These are phyloP conservation scores for Yarrowia deformans DNA, from an alignment of 805 yeast genomes.

Conservation along the genomic window DNA sequence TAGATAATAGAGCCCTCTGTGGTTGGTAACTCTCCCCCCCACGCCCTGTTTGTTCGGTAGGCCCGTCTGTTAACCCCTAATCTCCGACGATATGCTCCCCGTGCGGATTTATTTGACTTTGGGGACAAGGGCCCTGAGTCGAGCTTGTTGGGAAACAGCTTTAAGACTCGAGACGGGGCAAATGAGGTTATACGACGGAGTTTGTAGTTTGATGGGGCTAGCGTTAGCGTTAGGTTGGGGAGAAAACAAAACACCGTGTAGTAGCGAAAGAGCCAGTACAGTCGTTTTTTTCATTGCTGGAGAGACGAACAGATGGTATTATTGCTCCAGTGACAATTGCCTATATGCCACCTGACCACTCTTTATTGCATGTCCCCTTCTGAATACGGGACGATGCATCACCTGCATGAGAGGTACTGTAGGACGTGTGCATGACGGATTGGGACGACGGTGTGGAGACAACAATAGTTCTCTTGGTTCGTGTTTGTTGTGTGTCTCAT, in stretches of 20 bases:
- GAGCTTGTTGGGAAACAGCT: neutral
- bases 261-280: too few relatives aligned
- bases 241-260: too few relatives aligned
- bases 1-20: too few relatives aligned
- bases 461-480: neutral
- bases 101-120: slow-evolving; percentile 12
- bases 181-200: slow-evolving; percentile 2
- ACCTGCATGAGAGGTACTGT: slow-evolving; percentile 4
- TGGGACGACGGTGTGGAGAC: slow-evolving; percentile 29
- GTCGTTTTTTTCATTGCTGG: too few relatives aligned
- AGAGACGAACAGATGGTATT: too few relatives aligned
- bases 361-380: neutral
- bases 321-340: too few relatives aligned
- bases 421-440: slow-evolving; percentile 12
- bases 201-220: neutral
- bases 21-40: too few relatives aligned
- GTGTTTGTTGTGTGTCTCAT: too few relatives aligned
- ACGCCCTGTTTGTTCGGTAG: too few relatives aligned
- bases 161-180: neutral
- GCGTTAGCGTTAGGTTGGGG: too few relatives aligned
- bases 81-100: neutral
- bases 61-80: neutral
- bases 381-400: slow-evolving; percentile 15
- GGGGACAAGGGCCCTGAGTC: slow-evolving; percentile 6
- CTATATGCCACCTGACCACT: neutral